Conservation (phyloP, 176 grass and related monocot species). For the Luzula sylvatica region DNA sequence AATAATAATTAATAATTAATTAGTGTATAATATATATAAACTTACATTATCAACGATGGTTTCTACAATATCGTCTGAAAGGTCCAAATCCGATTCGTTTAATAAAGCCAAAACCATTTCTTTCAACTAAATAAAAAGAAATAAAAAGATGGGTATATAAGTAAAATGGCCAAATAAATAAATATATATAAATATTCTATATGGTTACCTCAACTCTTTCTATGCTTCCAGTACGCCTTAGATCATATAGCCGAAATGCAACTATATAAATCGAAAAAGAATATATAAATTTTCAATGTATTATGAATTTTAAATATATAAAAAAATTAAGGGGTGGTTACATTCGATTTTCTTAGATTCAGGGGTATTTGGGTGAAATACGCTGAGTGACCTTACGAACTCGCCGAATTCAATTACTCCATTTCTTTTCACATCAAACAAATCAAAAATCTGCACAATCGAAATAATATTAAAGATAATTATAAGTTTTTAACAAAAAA, state of each 20-base stretch:
- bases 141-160: background rate
- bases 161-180: background rate
- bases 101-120: conserved; percentile 72
- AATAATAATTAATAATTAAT: background rate
- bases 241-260: conserved; percentile 74
- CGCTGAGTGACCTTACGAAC: conserved; percentile 59
- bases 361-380: conserved; percentile 47
- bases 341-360: conserved; percentile 46
- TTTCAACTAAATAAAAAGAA: conserved; percentile 35
- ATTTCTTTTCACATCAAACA: conserved; percentile 63
- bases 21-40: background rate
- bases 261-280: conserved; percentile 25
- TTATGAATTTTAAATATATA: background rate
- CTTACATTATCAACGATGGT: conserved; percentile 65
- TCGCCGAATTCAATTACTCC: conserved; percentile 71
- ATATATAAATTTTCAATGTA: background rate
- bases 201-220: conserved; percentile 61
- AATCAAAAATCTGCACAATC: conserved; percentile 42
- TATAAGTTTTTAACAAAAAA: background rate
- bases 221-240: conserved; percentile 66
- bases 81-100: conserved; percentile 46
- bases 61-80: conserved; percentile 38
- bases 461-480: background rate
- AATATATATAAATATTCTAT: background rate
- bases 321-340: conserved; percentile 4